A percentile compares a stretch with the other conserved stretches of the same genome.
Conservation (phyloP, 2,329 filamentous ascomycete species). For the Podosphaera xanthii region DNA sequence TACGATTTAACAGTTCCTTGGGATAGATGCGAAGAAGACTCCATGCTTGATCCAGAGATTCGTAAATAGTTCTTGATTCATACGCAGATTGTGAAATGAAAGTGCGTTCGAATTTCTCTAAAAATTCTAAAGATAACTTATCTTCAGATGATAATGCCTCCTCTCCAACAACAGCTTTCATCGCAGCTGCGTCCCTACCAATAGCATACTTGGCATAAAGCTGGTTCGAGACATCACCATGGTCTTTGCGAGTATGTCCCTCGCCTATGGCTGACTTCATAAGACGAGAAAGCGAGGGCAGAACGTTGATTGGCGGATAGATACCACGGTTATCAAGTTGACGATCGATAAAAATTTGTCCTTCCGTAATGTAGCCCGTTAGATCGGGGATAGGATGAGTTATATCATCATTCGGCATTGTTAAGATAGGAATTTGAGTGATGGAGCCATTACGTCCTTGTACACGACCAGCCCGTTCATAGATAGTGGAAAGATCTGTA, state of each 20-base stretch:
- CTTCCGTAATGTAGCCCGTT: constrained; percentile 97
- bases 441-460: constrained; percentile 93
- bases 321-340: constrained; percentile 87
- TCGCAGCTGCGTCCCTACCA: constrained; percentile 88
- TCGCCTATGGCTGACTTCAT: constrained; percentile 99
- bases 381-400: constrained; percentile 97
- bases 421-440: constrained; percentile 95
- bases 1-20: constrained; percentile 93
- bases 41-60: constrained; percentile 92
- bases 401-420: constrained; percentile 99
- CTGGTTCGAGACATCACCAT: constrained; percentile 97
- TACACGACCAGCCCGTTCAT: constrained; percentile 96
- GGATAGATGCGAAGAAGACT: constrained; percentile 90
- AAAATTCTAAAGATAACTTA: constrained; percentile 91
- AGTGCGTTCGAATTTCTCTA: constrained; percentile 92
- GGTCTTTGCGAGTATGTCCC: constrained; percentile 86
- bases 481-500: constrained; percentile 98
- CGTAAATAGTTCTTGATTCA: constrained; percentile 75
- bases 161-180: constrained; percentile 98
- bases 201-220: constrained; percentile 99
- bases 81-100: constrained; percentile 88
- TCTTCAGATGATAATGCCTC: constrained; percentile 89
- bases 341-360: constrained; percentile 94
- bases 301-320: constrained; percentile 95
- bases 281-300: constrained; percentile 91